These are phyloP conservation scores for Lipomyces japonicus DNA, from an alignment of 805 yeast genomes.

Conservation along the genomic window DNA sequence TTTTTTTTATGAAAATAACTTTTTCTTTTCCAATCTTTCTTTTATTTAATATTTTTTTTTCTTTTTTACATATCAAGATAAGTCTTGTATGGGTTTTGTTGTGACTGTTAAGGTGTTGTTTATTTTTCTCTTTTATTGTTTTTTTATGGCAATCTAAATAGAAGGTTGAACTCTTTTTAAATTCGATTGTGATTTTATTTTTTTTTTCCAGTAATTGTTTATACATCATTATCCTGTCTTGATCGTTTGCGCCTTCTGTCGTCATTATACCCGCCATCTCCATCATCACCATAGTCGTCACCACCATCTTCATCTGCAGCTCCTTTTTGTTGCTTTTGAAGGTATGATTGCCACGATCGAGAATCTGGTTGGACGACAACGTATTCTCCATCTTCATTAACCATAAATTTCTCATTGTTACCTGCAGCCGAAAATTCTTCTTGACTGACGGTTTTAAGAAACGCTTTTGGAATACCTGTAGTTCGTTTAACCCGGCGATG, in stretches of 20 bases:
- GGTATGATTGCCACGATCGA: slow-evolving; percentile 27
- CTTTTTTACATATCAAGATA: too few species aligned
- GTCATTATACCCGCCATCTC: not conserved
- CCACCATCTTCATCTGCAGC: slow-evolving; percentile 3
- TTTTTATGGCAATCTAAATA: not conserved
- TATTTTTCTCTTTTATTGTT: not conserved
- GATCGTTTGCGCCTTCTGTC: not conserved
- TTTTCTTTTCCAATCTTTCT: not conserved
- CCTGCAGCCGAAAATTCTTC: slow-evolving; percentile 52
- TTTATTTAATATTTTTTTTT: too few species aligned
- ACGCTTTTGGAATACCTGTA: slow-evolving; percentile 95
- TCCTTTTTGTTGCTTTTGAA: slow-evolving; percentile 16
- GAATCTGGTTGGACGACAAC: slow-evolving; percentile 95
- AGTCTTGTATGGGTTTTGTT: too few species aligned
- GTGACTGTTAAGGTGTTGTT: not conserved
- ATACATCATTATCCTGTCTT: not conserved
- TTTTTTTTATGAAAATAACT: not conserved
- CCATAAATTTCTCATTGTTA: slow-evolving; percentile 50
- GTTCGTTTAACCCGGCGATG: slow-evolving; percentile 87
- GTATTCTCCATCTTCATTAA: slow-evolving; percentile 91
- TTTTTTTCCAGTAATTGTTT: not conserved
- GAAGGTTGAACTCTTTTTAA: not conserved
- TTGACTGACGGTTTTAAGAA: slow-evolving; percentile 78
- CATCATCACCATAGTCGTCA: slow-evolving; percentile 7
- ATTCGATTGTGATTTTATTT: not conserved